phyloP scores from a whole-genome alignment of 129 eudicot species.

The Saposhnikovia divaricata region DNA sequence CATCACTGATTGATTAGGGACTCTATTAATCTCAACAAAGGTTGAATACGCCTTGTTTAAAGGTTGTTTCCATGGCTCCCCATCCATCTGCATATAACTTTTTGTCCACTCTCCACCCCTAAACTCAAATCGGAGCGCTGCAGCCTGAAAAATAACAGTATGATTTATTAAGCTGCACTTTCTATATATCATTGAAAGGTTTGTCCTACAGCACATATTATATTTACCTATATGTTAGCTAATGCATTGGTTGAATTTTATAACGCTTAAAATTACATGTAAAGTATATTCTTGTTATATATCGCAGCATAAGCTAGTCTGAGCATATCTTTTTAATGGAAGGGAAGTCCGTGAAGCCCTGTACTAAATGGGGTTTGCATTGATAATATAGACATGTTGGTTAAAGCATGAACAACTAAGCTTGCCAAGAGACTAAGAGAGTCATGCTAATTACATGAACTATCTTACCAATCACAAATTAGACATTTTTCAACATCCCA shows the following conservation, averaged over 20 bases:
- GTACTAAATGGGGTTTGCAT: background rate
- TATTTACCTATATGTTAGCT: background rate
- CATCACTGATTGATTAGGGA: constrained; percentile 62
- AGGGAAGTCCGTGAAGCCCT: background rate
- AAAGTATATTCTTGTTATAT: background rate
- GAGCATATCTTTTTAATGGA: background rate
- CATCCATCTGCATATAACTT: constrained; percentile 77
- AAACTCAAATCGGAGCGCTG: constrained; percentile 58
- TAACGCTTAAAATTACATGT: background rate
- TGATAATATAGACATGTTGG: background rate
- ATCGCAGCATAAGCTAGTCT: background rate
- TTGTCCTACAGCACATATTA: background rate
- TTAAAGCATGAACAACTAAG: background rate
- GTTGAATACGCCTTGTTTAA: constrained; percentile 59
- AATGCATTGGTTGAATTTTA: background rate
- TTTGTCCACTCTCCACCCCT: constrained; percentile 85
- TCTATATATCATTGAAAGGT: background rate
- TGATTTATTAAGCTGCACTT: background rate
- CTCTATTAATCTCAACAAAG: constrained; percentile 64
- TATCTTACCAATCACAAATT: constrained; percentile 1
- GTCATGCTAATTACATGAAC: constrained; percentile 1
- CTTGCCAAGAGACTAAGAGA: background rate
- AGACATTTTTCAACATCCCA: background rate
- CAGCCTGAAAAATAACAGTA: constrained; percentile 34
- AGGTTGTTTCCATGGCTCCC: constrained; percentile 96